Evolutionary conservation across 495 filamentous ascomycete species (phyloP).

Genomic region (Venustampulla echinocandica): DNA sequence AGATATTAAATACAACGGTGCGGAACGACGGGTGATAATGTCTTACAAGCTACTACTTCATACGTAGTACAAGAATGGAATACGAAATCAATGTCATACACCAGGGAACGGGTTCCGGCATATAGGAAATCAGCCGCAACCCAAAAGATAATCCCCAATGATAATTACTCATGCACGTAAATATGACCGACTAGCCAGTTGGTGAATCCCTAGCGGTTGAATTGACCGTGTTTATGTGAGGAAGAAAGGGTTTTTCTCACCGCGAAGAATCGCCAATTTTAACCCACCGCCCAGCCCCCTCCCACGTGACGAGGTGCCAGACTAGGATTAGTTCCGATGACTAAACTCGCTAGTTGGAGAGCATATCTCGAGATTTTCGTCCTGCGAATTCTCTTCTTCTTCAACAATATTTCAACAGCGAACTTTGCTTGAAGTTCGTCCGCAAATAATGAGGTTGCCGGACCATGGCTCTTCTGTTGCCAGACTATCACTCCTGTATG

Average conservation of each 20-base stretch:
- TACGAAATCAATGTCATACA: constrained; percentile 18
- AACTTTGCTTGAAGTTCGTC: too few relatives aligned
- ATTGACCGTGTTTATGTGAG: constrained; percentile 43
- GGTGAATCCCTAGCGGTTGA: constrained; percentile 38
- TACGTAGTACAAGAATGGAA: too few relatives aligned
- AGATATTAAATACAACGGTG: too few relatives aligned
- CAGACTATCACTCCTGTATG: too few relatives aligned
- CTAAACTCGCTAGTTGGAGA: constrained; percentile 1
- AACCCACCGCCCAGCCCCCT: too few relatives aligned
- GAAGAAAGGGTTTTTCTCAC: constrained; percentile 24
- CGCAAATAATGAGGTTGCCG: too few relatives aligned
- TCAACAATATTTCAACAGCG: too few relatives aligned
- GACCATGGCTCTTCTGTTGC: too few relatives aligned
- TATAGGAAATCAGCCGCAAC: constrained; percentile 12
- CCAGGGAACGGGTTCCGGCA: constrained; percentile 4
- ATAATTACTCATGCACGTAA: constrained; percentile 29
- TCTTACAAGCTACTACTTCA: too few relatives aligned
- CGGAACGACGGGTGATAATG: too few relatives aligned
- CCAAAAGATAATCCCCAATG: constrained; percentile 3
- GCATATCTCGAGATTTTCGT: constrained; percentile 17
- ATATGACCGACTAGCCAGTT: constrained; percentile 42
- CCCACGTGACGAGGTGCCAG: neutral
- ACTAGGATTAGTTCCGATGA: constrained; percentile 8
- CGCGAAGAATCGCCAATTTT: too few relatives aligned
- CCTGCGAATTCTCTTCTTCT: too few relatives aligned